Base-by-base conservation (phyloP, 2,329 filamentous ascomycete species). In the Knufia petricola region DNA sequence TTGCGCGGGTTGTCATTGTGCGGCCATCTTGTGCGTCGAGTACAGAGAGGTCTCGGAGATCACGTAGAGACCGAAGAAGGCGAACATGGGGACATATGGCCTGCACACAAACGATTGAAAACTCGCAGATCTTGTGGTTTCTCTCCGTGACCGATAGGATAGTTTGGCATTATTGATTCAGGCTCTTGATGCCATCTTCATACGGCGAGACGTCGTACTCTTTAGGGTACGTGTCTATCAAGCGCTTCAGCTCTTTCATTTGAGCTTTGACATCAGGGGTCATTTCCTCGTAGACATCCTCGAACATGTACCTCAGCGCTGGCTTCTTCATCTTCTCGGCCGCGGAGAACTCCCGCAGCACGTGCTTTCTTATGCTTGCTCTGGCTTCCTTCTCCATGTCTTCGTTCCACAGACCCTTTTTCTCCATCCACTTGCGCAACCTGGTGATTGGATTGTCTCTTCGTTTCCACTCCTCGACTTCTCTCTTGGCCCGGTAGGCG, bases 381-480 rank as follows among this genome's bases (percentile, higher is more conserved):
- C 88, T 70, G 2, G 83, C 74, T 50, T 83, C 78, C 59, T 81
- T 86, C 67, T 98, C 92, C 58, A 82, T 78, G 34, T 78, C 75
- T 55, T 95, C 89, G 59, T 89, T 79, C 92, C 92, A 98, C 36
- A 88, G 73, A 0, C 81, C 81, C 57, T 82, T 79, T 7, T 78
- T 76, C 67, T 98, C 90, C 69, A 98, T 81, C 78, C 87, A 98
- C 70, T 95, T 95, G 19, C 89, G 77, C 49, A 94, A 64, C 10
- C 88, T 76, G 1, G 85, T 87, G 44, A 95, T 84, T 1, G 88
- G 88, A 60, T 95, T 95, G 62, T 95, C 89, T 10, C 88, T 74
- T 0, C 87, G 66, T 66, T 94, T 94, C 88, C 88, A 95, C 63
- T 94, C 87, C 63, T 95, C 85, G 6, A 98, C 92, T 62, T 98